Evolutionary conservation across 2,329 filamentous ascomycete species (phyloP).

Genomic region (Stagonosporopsis vannaccii): DNA sequence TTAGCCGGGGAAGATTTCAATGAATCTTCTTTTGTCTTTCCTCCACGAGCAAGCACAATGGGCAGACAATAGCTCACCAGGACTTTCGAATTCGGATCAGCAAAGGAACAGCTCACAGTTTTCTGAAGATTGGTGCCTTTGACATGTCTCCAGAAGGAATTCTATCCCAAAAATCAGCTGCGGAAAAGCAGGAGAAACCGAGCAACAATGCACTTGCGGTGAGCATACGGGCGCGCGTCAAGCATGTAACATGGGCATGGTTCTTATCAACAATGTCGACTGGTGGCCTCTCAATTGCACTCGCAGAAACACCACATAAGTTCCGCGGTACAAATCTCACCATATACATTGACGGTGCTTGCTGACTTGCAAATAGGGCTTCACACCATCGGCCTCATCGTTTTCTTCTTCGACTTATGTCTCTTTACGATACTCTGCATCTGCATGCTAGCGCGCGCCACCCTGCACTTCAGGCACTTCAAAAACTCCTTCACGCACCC

Average conservation of each 20-base stretch:
- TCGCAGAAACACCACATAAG: conserved; percentile 51
- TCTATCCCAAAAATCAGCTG: not conserved
- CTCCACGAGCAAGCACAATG: not conserved
- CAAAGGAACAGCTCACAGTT: not conserved
- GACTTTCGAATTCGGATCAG: not conserved
- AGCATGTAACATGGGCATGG: conserved; percentile 56
- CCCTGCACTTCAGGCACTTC: conserved; percentile 51
- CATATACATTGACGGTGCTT: not conserved
- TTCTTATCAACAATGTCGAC: conserved; percentile 57
- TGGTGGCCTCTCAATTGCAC: conserved; percentile 53
- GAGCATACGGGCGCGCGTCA: conserved; percentile 32
- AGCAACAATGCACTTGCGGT: conserved; percentile 3
- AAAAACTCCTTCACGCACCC: conserved; percentile 55
- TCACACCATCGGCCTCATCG: conserved; percentile 56
- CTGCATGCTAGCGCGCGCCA: conserved; percentile 49
- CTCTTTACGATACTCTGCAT: conserved; percentile 48
- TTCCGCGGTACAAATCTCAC: conserved; percentile 38
- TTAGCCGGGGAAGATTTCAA: not conserved
- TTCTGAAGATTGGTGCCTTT: not conserved
- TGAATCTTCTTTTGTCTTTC: not conserved
- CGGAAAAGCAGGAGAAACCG: conserved; percentile 4
- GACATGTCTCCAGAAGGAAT: conserved; percentile 2
- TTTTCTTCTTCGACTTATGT: conserved; percentile 59
- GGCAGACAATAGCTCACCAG: not conserved
- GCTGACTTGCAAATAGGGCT: conserved; percentile 49